Evolutionary conservation across 1,284 basidiomycete species (phyloP).

Genomic region (Rhodotorula sp.): DNA sequence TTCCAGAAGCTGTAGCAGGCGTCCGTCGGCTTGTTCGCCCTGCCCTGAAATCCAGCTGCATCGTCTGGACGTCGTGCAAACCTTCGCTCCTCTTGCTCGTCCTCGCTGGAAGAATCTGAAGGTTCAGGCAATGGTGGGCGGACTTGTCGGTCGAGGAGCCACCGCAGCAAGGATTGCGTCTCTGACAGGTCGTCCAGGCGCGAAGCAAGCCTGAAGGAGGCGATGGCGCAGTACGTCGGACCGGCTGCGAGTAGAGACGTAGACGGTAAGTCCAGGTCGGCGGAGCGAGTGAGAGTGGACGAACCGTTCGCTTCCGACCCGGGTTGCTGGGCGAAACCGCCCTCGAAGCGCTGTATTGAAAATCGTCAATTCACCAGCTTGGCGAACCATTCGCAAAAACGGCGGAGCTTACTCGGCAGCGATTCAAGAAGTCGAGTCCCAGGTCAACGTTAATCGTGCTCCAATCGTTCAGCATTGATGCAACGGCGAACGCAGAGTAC

Average conservation of each 20-base stretch:
- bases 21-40: slow-evolving; percentile 79
- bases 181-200: slow-evolving; percentile 50
- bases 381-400: slow-evolving; percentile 1
- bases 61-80: slow-evolving; percentile 35
- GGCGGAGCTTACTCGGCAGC: slow-evolving; percentile 63
- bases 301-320: slow-evolving; percentile 79
- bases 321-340: slow-evolving; percentile 81
- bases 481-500: slow-evolving; percentile 84
- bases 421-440: slow-evolving; percentile 63
- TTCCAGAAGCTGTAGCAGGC: slow-evolving; percentile 97
- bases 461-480: slow-evolving; percentile 73
- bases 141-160: slow-evolving; percentile 71
- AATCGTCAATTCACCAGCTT: background rate
- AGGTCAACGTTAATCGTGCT: slow-evolving; percentile 63
- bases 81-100: background rate
- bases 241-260: slow-evolving; percentile 60
- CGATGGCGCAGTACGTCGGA: slow-evolving; percentile 86
- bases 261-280: background rate
- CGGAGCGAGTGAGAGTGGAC: slow-evolving; percentile 16
- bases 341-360: slow-evolving; percentile 75
- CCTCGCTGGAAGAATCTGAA: slow-evolving; percentile 10
- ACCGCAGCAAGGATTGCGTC: slow-evolving; percentile 64
- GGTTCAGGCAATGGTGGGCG: slow-evolving; percentile 7
- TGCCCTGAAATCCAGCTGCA: slow-evolving; percentile 68
- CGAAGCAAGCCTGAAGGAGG: slow-evolving; percentile 62